A percentile compares a stretch with the other conserved stretches of the same genome.
Evolutionary conservation across 345 rosid species (phyloP).

Genomic region (Durio zibethinus): DNA sequence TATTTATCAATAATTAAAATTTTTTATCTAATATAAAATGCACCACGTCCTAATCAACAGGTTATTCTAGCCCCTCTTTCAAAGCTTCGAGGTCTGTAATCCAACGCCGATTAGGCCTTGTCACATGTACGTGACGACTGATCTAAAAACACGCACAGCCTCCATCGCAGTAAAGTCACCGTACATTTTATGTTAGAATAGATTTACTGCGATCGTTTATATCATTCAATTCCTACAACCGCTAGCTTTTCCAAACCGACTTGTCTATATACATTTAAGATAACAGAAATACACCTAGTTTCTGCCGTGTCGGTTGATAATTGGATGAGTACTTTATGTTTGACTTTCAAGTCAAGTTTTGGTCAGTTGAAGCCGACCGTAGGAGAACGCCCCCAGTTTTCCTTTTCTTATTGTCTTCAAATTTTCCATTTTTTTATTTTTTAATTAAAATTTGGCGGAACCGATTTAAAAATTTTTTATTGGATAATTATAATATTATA

Average conservation of each 20-base stretch:
- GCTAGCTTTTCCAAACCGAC: not conserved
- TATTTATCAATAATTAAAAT: no score
- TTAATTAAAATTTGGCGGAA: no score
- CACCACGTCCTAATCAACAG: no score
- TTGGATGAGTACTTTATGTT: not conserved
- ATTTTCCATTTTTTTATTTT: no score
- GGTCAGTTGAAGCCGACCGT: not conserved
- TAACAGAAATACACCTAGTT: not conserved
- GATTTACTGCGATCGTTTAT: not conserved
- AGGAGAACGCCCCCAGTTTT: not conserved
- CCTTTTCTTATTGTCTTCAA: not conserved
- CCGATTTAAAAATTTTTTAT: no score
- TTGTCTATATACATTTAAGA: not conserved
- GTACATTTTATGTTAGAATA: constrained; percentile 19
- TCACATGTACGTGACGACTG: no score
- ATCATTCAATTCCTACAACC: not conserved
- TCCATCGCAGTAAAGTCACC: not conserved
- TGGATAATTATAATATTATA: no score
- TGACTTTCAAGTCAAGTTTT: not conserved
- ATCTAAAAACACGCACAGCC: no score
- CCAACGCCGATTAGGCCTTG: no score
- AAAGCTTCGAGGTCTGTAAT: no score
- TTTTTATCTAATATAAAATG: no score
- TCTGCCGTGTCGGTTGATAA: not conserved
- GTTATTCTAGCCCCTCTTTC: no score